Percentiles rank a stretch among this genome's conserved stretches.
These are phyloP conservation scores for Phoma sp. DNA, from an alignment of 2,329 filamentous ascomycete genomes.

Conservation along the genomic window DNA sequence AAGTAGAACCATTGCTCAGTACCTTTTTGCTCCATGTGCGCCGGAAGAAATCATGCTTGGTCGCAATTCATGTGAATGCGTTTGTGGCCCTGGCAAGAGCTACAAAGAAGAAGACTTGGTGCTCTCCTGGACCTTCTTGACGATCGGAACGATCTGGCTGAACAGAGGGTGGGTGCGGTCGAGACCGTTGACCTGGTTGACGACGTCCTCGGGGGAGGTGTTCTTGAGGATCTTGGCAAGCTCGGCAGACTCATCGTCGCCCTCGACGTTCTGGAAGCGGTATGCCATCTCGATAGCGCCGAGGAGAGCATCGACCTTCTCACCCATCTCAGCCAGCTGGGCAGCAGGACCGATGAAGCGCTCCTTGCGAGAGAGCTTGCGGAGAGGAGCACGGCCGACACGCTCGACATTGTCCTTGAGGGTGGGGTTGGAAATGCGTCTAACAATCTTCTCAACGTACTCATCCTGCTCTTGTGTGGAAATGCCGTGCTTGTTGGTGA, in stretches of 20 bases:
- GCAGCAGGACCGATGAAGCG: slow-evolving; percentile 92
- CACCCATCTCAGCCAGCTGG: slow-evolving; percentile 81
- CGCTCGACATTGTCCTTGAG: slow-evolving; percentile 93
- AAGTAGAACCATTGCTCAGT: slow-evolving; percentile 16
- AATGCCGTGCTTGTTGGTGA: slow-evolving; percentile 87
- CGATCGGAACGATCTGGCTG: slow-evolving; percentile 74
- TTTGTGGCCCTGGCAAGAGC: background rate
- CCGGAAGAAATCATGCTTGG: slow-evolving; percentile 13
- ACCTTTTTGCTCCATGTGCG: slow-evolving; percentile 18
- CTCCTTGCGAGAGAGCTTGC: slow-evolving; percentile 94
- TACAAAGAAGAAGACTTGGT: slow-evolving; percentile 19
- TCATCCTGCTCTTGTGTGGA: slow-evolving; percentile 74
- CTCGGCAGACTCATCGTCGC: slow-evolving; percentile 86
- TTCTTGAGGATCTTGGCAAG: slow-evolving; percentile 84
- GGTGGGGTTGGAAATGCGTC: slow-evolving; percentile 90
- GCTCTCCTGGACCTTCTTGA: slow-evolving; percentile 75
- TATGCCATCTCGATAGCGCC: slow-evolving; percentile 89
- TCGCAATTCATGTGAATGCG: background rate
- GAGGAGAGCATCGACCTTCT: slow-evolving; percentile 75
- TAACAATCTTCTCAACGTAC: slow-evolving; percentile 92
- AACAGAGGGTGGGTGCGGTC: slow-evolving; percentile 79
- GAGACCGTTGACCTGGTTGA: slow-evolving; percentile 81
- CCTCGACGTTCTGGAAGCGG: slow-evolving; percentile 92
- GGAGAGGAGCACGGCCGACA: slow-evolving; percentile 90
- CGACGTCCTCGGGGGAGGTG: slow-evolving; percentile 74